phyloP scores from a whole-genome alignment of 805 yeast genomes.

The Yarrowia alimentaria region DNA sequence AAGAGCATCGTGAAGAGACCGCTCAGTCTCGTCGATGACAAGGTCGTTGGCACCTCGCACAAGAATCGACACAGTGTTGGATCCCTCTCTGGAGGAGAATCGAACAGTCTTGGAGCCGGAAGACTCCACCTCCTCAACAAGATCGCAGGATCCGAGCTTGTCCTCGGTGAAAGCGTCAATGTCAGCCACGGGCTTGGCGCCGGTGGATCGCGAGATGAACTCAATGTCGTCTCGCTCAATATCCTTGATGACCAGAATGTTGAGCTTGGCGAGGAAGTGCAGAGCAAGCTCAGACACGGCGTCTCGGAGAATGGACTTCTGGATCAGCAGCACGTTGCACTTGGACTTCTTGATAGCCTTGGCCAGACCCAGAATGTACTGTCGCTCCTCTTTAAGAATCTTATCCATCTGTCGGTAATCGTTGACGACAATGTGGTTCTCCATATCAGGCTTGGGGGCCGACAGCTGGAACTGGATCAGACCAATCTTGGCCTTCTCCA shows the following conservation, averaged over 20 bases:
- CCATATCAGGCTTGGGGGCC: slow-evolving; percentile 97
- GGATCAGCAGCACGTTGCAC: slow-evolving; percentile 87
- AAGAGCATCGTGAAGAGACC: slow-evolving; percentile 95
- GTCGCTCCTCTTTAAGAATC: slow-evolving; percentile 95
- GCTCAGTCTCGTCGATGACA: slow-evolving; percentile 92
- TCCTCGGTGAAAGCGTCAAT: slow-evolving; percentile 90
- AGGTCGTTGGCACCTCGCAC: slow-evolving; percentile 93
- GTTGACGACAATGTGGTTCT: slow-evolving; percentile 93
- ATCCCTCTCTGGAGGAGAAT: slow-evolving; percentile 48
- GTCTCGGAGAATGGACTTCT: slow-evolving; percentile 89
- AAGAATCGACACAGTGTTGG: slow-evolving; percentile 73
- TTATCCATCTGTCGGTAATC: slow-evolving; percentile 99
- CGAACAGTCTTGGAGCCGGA: slow-evolving; percentile 88
- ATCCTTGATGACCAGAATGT: slow-evolving; percentile 91
- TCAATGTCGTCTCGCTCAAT: slow-evolving; percentile 96
- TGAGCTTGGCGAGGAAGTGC: slow-evolving; percentile 89
- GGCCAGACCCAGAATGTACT: slow-evolving; percentile 89
- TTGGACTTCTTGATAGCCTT: slow-evolving; percentile 95
- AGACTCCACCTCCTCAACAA: slow-evolving; percentile 85
- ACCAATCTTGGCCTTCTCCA: slow-evolving; percentile 91
- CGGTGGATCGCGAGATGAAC: slow-evolving; percentile 77
- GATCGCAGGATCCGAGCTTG: slow-evolving; percentile 86
- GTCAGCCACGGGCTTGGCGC: slow-evolving; percentile 96
- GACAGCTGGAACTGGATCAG: slow-evolving; percentile 90
- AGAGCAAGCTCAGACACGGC: slow-evolving; percentile 93